Evolutionary conservation across 139 green algal genomes (phyloP).

Genomic region (Diplosphaera chodatii): DNA sequence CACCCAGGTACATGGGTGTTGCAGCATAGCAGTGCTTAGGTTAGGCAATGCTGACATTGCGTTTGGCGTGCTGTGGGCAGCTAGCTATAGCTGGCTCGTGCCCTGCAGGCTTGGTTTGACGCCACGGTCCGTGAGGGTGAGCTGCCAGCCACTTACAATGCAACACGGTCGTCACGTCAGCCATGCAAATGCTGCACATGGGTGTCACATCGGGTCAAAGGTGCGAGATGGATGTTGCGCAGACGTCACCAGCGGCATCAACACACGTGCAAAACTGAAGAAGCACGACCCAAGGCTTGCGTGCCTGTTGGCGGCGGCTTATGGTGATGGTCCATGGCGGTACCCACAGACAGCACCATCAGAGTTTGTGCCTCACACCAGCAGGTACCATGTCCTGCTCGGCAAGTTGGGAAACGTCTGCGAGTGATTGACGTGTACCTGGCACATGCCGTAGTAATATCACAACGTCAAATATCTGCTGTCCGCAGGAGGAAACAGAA

Average conservation of each 20-base stretch:
- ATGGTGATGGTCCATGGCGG: slow-evolving; percentile 51
- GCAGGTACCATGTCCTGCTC: slow-evolving; percentile 1
- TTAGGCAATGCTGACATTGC: too few species aligned
- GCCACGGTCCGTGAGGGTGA: slow-evolving; percentile 44
- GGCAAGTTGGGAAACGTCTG: too few species aligned
- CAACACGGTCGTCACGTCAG: too few species aligned
- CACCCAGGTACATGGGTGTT: too few species aligned
- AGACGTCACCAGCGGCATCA: slow-evolving; percentile 71
- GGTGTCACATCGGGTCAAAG: not conserved
- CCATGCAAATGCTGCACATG: not conserved
- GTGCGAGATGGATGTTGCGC: not conserved
- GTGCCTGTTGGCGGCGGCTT: slow-evolving; percentile 39
- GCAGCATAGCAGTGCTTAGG: too few species aligned
- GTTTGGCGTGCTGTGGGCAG: too few species aligned
- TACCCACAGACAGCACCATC: slow-evolving; percentile 38
- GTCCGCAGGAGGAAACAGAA: too few species aligned
- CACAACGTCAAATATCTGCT: too few species aligned
- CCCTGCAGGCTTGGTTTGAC: slow-evolving; percentile 62
- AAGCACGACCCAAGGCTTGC: slow-evolving; percentile 52
- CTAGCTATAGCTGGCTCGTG: too few species aligned
- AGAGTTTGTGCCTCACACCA: slow-evolving; percentile 6
- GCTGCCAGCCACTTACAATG: not conserved
- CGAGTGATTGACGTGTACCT: too few species aligned
- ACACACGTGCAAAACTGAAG: slow-evolving; percentile 49
- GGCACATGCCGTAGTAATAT: too few species aligned